phyloP scores from a whole-genome alignment of 2,329 filamentous ascomycete genomes.

The Cladosporium austrohemisphaericum region DNA sequence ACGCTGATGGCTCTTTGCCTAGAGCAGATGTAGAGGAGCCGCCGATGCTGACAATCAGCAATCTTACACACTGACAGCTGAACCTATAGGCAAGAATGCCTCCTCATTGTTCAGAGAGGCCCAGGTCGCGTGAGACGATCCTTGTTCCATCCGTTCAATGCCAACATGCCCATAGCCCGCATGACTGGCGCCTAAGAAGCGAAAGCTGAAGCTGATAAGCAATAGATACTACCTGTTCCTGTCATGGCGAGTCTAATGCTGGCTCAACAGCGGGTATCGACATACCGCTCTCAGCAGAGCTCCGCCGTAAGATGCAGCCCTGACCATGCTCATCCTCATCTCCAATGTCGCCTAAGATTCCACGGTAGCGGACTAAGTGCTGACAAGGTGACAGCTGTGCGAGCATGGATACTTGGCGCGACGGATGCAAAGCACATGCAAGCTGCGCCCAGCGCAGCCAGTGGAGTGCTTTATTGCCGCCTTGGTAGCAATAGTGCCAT shows the following conservation, averaged over 20 bases:
- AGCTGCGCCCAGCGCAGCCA: constrained; percentile 7
- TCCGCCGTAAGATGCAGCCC: constrained; percentile 6
- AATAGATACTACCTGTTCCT: constrained; percentile 6
- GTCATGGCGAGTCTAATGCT: neutral
- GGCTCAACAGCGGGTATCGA: neutral
- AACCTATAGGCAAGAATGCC: neutral
- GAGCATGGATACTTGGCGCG: constrained; percentile 8
- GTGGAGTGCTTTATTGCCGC: constrained; percentile 5
- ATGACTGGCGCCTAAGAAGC: neutral
- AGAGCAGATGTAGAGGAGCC: neutral
- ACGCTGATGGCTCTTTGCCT: neutral
- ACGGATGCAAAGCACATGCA: constrained; percentile 13
- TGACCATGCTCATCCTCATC: constrained; percentile 3
- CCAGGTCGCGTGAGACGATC: constrained; percentile 1
- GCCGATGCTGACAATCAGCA: constrained; percentile 7
- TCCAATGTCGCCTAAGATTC: constrained; percentile 1
- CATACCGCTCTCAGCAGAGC: neutral
- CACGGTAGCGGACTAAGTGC: constrained; percentile 6
- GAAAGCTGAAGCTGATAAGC: constrained; percentile 1
- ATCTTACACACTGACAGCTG: neutral
- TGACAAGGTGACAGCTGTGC: constrained; percentile 13
- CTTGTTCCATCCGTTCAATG: neutral
- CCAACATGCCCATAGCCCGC: neutral
- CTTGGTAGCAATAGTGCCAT: constrained; percentile 5
- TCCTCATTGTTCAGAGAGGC: no score